phyloP scores from a whole-genome alignment of 768 basidiomycete genomes.

The Coprinellus aureogranulatus region DNA sequence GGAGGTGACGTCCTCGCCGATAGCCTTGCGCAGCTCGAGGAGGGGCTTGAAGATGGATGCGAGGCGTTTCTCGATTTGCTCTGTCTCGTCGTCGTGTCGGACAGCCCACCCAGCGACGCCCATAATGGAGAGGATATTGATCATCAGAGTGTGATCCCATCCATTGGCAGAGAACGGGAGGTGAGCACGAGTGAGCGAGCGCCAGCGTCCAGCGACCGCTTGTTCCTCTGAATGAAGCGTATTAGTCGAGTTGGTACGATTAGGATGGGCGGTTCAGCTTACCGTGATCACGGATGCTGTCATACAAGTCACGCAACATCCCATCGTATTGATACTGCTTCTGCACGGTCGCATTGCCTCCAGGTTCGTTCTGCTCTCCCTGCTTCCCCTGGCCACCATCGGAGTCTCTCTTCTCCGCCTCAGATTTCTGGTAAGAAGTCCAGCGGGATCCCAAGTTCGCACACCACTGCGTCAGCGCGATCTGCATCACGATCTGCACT shows the following conservation, averaged over 20 bases:
- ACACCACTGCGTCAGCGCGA: not conserved
- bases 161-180: conserved; percentile 11
- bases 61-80: conserved; percentile 21
- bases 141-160: not conserved
- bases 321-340: conserved; percentile 17
- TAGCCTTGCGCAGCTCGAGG: conserved; percentile 24
- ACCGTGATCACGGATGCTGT: conserved; percentile 36
- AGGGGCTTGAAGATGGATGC: conserved; percentile 24
- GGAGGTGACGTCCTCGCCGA: conserved; percentile 21
- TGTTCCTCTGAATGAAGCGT: conserved; percentile 34
- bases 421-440: not conserved
- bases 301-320: conserved; percentile 27
- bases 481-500: conserved; percentile 7
- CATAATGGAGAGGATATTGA: not conserved
- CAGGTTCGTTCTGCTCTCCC: not conserved
- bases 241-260: conserved; percentile 14
- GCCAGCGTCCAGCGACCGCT: conserved; percentile 42
- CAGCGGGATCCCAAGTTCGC: not conserved
- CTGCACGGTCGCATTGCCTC: conserved; percentile 14
- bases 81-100: conserved; percentile 5
- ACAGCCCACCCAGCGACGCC: not conserved
- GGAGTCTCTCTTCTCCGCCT: not conserved
- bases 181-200: conserved; percentile 33
- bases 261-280: conserved; percentile 39
- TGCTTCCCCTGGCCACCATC: not conserved